phyloP scores from a whole-genome alignment of 371 early-diverging fungal species.

The Scutellospora calospora region DNA sequence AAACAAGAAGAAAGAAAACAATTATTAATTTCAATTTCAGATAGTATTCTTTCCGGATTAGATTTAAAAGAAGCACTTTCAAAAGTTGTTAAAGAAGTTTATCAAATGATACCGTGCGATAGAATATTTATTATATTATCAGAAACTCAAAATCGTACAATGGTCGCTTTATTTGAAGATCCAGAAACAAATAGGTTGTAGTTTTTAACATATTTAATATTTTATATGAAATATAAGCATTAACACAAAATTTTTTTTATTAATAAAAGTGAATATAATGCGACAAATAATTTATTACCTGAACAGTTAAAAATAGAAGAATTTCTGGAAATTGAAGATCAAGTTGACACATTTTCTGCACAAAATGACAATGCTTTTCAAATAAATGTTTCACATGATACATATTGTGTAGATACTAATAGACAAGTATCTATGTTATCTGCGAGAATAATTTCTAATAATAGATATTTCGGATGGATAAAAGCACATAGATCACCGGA shows the following conservation, averaged over 20 bases:
- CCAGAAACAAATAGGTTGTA: neutral
- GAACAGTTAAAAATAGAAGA: neutral
- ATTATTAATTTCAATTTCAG: conserved; percentile 51
- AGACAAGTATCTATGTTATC: neutral
- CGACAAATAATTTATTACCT: neutral
- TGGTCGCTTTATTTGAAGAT: conserved; percentile 10
- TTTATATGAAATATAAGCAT: neutral
- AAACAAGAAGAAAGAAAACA: conserved; percentile 53
- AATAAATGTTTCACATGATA: neutral
- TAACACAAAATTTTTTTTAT: neutral
- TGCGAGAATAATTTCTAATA: conserved; percentile 8
- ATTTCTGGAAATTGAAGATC: neutral
- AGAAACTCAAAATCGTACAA: neutral
- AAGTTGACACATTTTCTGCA: neutral
- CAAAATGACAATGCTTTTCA: neutral
- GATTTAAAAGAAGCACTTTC: conserved; percentile 49
- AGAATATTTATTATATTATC: conserved; percentile 50
- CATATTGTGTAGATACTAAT: neutral
- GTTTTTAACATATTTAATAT: no score
- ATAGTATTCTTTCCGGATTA: conserved; percentile 51
- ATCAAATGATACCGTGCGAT: conserved; percentile 54
- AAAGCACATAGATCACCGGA: conserved; percentile 23
- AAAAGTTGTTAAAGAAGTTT: conserved; percentile 49
- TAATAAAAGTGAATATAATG: neutral
- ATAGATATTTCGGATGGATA: conserved; percentile 37